phyloP scores from a whole-genome alignment of 306 rosid genomes.

The Vigna trinervia region DNA sequence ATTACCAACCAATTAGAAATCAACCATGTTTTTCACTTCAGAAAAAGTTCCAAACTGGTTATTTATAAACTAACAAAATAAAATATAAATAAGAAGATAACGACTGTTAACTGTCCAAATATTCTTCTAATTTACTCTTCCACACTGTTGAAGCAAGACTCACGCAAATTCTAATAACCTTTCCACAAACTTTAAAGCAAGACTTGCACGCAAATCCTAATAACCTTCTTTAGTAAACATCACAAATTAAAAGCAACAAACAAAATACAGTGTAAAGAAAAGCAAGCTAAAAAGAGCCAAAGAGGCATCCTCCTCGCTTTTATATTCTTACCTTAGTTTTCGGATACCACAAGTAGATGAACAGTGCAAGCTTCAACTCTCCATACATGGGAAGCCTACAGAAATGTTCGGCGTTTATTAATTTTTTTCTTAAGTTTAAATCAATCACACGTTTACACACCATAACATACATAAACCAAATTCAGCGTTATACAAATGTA shows the following conservation, averaged over 20 bases:
- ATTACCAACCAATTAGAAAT: not conserved
- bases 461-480: not conserved
- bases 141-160: not conserved
- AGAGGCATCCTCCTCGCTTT: not conserved
- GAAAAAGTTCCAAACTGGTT: not conserved
- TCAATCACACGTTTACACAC: not conserved
- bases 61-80: not conserved
- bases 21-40: conserved; percentile 17
- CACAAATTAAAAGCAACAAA: not conserved
- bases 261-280: not conserved
- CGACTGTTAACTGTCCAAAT: not conserved
- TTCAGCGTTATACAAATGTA: not conserved
- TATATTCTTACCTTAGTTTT: conserved; percentile 70
- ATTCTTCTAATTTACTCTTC: not conserved
- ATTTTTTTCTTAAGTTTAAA: conserved; percentile 5
- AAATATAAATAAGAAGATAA: not conserved
- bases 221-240: conserved; percentile 11
- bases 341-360: conserved; percentile 92
- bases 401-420: conserved; percentile 28
- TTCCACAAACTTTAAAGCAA: not conserved
- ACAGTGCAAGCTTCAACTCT: conserved; percentile 83
- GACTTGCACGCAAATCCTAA: conserved; percentile 12
- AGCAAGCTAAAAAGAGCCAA: conserved; percentile 10
- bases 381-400: conserved; percentile 90
- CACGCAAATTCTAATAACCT: not conserved